phyloP scores from a whole-genome alignment of 73 alveolate genomes.

The Paramecium sexaurelia region DNA sequence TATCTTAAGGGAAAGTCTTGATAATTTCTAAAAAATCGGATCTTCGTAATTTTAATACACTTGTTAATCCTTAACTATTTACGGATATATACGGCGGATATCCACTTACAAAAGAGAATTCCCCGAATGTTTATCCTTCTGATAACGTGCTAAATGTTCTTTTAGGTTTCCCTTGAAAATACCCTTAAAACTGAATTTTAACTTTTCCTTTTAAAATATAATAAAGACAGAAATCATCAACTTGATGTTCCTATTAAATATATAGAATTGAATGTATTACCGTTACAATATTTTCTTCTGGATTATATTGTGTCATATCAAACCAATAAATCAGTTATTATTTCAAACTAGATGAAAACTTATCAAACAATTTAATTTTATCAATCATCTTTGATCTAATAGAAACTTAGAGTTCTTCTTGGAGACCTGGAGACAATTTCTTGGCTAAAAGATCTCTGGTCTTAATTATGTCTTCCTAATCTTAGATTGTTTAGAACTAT shows the following conservation, averaged over 20 bases:
- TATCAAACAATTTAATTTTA: background rate
- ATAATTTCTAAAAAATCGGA: conserved; percentile 7
- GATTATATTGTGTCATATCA: conserved; percentile 14
- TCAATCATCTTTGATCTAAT: background rate
- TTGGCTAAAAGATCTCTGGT: background rate
- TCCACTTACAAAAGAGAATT: conserved; percentile 9
- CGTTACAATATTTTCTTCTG: conserved; percentile 29
- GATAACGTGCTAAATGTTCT: background rate
- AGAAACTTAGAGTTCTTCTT: conserved; percentile 39
- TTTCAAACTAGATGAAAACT: conserved; percentile 14
- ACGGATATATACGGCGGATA: conserved; percentile 10
- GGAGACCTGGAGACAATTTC: conserved; percentile 23
- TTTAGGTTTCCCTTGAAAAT: conserved; percentile 36
- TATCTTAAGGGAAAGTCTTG: conserved; percentile 1
- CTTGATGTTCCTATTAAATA: conserved; percentile 17
- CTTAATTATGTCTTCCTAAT: conserved; percentile 39
- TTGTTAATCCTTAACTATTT: conserved; percentile 15
- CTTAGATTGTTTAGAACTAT: background rate
- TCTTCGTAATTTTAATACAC: conserved; percentile 13
- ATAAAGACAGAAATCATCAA: conserved; percentile 35
- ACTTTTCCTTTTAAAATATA: conserved; percentile 32
- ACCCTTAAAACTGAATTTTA: conserved; percentile 7
- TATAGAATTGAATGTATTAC: background rate
- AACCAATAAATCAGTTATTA: conserved; percentile 22
- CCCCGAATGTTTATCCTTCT: conserved; percentile 54